Conservation (phyloP, 352 stramenopile genomes). For the Phytopythium sindhum region DNA sequence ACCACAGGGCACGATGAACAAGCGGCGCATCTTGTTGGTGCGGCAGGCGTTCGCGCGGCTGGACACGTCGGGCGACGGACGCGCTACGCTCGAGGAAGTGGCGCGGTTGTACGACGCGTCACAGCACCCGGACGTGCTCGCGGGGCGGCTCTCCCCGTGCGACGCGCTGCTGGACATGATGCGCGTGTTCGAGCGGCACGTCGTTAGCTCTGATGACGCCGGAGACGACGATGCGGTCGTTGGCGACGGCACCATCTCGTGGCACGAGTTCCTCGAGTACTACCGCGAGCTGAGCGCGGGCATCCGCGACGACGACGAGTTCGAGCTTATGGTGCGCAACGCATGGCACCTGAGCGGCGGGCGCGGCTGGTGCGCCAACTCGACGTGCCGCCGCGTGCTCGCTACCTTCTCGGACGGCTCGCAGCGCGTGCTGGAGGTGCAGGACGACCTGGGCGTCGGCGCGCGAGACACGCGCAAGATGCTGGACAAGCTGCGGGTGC, state of each 20-base stretch:
- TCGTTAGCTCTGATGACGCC: constrained; percentile 1
- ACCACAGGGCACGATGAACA: constrained; percentile 62
- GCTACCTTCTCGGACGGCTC: constrained; percentile 66
- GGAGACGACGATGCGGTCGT: background rate
- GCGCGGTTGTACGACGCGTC: constrained; percentile 69
- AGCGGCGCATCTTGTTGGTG: constrained; percentile 79
- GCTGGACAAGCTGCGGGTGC: constrained; percentile 46
- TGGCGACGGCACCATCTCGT: constrained; percentile 60
- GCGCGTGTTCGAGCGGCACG: constrained; percentile 55
- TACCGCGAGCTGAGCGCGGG: constrained; percentile 87
- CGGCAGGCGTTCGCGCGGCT: constrained; percentile 79
- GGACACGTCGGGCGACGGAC: constrained; percentile 61
- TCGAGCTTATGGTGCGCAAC: constrained; percentile 84
- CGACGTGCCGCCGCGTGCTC: constrained; percentile 66
- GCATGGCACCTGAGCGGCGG: constrained; percentile 87
- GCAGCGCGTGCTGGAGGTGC: constrained; percentile 64
- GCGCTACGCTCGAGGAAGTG: constrained; percentile 68
- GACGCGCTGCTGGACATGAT: constrained; percentile 85
- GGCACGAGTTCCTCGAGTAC: constrained; percentile 87
- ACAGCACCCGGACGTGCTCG: constrained; percentile 80
- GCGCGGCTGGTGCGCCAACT: constrained; percentile 68
- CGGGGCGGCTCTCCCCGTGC: constrained; percentile 44
- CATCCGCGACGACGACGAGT: constrained; percentile 83
- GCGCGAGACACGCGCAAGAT: constrained; percentile 45
- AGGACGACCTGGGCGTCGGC: constrained; percentile 63